These are phyloP conservation scores for Aspergillus carbonarius DNA, from an alignment of 2,329 filamentous ascomycete genomes.

Conservation along the genomic window DNA sequence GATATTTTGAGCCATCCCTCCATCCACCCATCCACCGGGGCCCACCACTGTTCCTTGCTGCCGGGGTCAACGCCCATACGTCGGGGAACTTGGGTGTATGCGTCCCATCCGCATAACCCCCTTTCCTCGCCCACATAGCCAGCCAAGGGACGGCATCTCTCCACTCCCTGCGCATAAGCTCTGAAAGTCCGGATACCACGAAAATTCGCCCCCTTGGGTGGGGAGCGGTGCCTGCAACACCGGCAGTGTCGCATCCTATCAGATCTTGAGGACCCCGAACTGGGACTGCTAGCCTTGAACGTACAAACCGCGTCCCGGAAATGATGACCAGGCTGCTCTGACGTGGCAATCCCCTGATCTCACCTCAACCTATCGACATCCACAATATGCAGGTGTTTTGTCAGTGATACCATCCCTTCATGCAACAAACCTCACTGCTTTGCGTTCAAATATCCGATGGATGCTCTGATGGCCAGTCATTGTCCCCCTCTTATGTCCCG, in stretches of 20 bases:
- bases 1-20: background rate
- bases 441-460: conserved; percentile 7
- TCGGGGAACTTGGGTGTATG: background rate
- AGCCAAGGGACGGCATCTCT: background rate
- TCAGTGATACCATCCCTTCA: conserved; percentile 12
- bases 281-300: conserved; percentile 10
- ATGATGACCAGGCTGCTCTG: conserved; percentile 23
- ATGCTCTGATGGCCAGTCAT: background rate
- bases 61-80: background rate
- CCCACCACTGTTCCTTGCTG: background rate
- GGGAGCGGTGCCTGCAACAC: conserved; percentile 9
- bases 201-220: conserved; percentile 9
- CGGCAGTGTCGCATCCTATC: conserved; percentile 13
- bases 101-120: background rate
- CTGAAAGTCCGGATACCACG: background rate
- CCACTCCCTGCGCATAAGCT: conserved; percentile 1
- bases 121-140: background rate
- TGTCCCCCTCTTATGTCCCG: background rate
- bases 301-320: conserved; percentile 11
- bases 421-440: conserved; percentile 7
- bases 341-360: conserved; percentile 33
- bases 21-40: background rate
- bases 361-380: conserved; percentile 11
- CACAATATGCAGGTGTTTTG: conserved; percentile 12
- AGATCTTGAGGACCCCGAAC: conserved; percentile 4